phyloP scores from a whole-genome alignment of 352 stramenopile species.

The Globisporangium nunn region DNA sequence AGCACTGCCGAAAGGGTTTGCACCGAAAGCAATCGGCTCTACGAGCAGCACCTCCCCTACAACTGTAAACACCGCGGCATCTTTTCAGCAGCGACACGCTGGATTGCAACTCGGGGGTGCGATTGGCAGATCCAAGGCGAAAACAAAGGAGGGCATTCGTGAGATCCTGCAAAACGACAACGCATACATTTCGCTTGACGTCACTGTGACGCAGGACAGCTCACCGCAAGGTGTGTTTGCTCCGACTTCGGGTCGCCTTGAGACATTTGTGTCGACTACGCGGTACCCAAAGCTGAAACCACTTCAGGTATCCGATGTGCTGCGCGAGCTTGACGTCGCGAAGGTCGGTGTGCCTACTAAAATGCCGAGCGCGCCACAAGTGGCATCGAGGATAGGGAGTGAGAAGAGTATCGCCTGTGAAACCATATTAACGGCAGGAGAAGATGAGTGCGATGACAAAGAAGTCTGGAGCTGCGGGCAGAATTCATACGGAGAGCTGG shows the following conservation, averaged over 20 bases:
- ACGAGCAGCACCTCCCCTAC: constrained; percentile 6
- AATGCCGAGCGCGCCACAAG: neutral
- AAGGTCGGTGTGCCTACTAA: constrained; percentile 17
- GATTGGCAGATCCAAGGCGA: constrained; percentile 14
- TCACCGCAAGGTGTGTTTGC: constrained; percentile 10
- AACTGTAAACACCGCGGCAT: constrained; percentile 15
- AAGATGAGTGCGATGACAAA: constrained; percentile 48
- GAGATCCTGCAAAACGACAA: constrained; percentile 21
- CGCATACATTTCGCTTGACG: constrained; percentile 26
- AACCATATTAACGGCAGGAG: constrained; percentile 3
- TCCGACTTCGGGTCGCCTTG: constrained; percentile 9
- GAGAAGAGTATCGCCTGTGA: neutral
- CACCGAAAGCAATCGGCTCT: constrained; percentile 13
- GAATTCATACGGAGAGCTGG: constrained; percentile 92
- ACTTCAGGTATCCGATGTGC: constrained; percentile 28
- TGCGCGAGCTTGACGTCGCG: constrained; percentile 32
- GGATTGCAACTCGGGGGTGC: constrained; percentile 2
- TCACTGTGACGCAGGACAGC: constrained; percentile 20
- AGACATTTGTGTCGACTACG: constrained; percentile 15
- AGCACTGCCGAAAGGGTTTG: constrained; percentile 17
- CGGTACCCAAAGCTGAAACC: constrained; percentile 44
- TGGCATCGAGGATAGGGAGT: neutral
- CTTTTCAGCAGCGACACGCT: constrained; percentile 13
- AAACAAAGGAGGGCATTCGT: constrained; percentile 33
- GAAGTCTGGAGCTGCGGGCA: constrained; percentile 93